These are phyloP conservation scores for Hirsutella minnesotensis DNA, from an alignment of 2,329 filamentous ascomycete genomes.

Conservation along the genomic window DNA sequence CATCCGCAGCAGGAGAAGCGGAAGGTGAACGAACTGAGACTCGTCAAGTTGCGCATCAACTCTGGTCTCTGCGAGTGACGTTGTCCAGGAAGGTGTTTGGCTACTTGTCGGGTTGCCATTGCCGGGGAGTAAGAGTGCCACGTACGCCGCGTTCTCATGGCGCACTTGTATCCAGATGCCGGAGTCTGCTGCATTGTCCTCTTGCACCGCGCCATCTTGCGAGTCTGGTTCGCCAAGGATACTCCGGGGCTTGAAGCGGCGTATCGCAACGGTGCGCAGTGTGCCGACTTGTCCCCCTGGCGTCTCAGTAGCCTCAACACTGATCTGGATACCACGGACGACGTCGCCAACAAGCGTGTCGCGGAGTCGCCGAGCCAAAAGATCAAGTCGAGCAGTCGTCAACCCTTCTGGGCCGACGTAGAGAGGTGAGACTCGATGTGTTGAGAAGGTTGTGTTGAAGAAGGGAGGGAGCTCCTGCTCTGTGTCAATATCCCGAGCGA, in stretches of 20 bases:
- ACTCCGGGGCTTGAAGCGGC: conserved; percentile 27
- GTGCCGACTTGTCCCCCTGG: conserved; percentile 25
- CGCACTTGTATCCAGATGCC: conserved; percentile 34
- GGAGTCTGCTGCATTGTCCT: conserved; percentile 7
- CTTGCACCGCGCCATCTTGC: too few species aligned
- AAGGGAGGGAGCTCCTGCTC: conserved; percentile 24
- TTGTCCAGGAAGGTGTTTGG: conserved; percentile 8
- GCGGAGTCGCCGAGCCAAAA: conserved; percentile 35
- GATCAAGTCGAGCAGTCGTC: conserved; percentile 23
- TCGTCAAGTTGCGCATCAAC: conserved; percentile 6
- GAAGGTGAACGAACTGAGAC: conserved; percentile 31
- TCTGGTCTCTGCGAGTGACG: conserved; percentile 1
- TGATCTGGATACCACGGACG: conserved; percentile 47
- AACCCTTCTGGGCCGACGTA: conserved; percentile 32
- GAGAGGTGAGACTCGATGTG: conserved; percentile 42
- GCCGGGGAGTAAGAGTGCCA: conserved; percentile 37
- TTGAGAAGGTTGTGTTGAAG: conserved; percentile 48
- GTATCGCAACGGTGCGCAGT: conserved; percentile 34
- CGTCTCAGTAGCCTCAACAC: conserved; percentile 30
- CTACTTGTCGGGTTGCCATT: conserved; percentile 8
- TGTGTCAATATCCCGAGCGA: neutral
- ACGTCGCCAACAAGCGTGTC: conserved; percentile 46
- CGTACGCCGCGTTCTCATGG: conserved; percentile 41
- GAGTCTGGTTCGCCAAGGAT: conserved; percentile 18
- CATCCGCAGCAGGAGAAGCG: conserved; percentile 43